phyloP scores from a whole-genome alignment of 352 stramenopile genomes.

The Globisporangium takayamanum region DNA sequence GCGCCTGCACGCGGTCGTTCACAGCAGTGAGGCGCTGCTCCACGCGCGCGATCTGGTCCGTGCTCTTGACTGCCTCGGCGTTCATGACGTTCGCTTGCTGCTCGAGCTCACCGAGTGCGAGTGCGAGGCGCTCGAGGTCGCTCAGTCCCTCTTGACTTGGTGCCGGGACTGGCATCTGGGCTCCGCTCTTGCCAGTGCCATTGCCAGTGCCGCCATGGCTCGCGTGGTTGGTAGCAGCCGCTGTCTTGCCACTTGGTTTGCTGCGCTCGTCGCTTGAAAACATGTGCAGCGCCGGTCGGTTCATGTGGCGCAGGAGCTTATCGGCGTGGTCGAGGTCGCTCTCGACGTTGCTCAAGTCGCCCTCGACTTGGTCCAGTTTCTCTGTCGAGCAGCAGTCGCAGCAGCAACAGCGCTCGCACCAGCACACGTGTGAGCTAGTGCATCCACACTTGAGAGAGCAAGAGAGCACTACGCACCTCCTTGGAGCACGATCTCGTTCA shows the following conservation, averaged over 20 bases:
- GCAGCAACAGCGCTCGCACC: too few species aligned
- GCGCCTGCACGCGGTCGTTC: constrained; percentile 57
- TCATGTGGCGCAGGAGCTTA: constrained; percentile 65
- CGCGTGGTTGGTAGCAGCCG: background rate
- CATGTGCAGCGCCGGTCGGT: constrained; percentile 59
- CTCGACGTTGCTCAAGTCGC: constrained; percentile 47
- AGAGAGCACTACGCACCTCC: constrained; percentile 24
- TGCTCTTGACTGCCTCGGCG: constrained; percentile 55
- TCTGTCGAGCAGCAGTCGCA: constrained; percentile 21
- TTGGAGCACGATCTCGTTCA: constrained; percentile 66
- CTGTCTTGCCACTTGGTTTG: constrained; percentile 10
- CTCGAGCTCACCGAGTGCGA: constrained; percentile 63
- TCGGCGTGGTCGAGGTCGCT: constrained; percentile 67
- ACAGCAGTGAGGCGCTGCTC: constrained; percentile 57
- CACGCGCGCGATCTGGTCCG: constrained; percentile 68
- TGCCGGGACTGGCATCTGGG: background rate
- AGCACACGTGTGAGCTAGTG: background rate
- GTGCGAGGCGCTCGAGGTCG: constrained; percentile 56
- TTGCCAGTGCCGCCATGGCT: background rate
- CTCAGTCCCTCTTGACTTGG: constrained; percentile 16
- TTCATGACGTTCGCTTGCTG: constrained; percentile 63
- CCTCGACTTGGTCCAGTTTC: constrained; percentile 67
- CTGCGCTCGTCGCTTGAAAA: constrained; percentile 40
- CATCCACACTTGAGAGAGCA: background rate
- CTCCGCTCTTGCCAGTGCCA: background rate